phyloP scores from a whole-genome alignment of 2,329 filamentous ascomycete genomes.

The Lasiodiplodia citricola region DNA sequence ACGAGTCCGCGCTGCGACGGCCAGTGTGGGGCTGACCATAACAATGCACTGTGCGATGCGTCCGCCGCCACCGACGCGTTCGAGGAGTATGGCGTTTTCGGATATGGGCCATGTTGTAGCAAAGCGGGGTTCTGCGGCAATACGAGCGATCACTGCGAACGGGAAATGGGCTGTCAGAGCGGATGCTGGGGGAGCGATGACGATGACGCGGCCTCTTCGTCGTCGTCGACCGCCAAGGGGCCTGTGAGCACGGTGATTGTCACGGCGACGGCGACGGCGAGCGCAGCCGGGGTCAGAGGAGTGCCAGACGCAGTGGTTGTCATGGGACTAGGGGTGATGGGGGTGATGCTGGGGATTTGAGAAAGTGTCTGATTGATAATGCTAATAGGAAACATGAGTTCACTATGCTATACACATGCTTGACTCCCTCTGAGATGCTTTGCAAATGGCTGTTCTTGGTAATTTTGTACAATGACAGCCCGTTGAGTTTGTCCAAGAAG shows the following conservation, averaged over 20 bases:
- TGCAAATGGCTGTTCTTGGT: too few relatives aligned
- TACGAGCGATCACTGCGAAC: conserved; percentile 14
- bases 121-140: conserved; percentile 20
- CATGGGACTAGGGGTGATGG: not conserved
- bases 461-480: too few relatives aligned
- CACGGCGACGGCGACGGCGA: conserved; percentile 2
- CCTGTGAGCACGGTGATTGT: conserved; percentile 4
- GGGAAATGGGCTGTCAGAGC: conserved; percentile 11
- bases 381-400: not conserved
- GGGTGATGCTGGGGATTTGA: not conserved
- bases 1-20: conserved; percentile 24
- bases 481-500: too few relatives aligned
- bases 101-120: conserved; percentile 22
- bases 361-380: not conserved
- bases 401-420: not conserved
- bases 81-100: conserved; percentile 8
- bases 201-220: not conserved
- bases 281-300: not conserved
- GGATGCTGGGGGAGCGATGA: conserved; percentile 17
- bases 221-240: not conserved
- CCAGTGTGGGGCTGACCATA: conserved; percentile 14
- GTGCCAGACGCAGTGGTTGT: not conserved
- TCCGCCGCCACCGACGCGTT: not conserved
- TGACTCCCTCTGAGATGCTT: too few relatives aligned
- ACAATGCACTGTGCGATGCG: conserved; percentile 9